Percentiles rank a stretch among this genome's conserved stretches.
These are phyloP conservation scores for Saccharomyces pastorianus DNA, from an alignment of 1,139 yeast genomes.

Conservation along the genomic window DNA sequence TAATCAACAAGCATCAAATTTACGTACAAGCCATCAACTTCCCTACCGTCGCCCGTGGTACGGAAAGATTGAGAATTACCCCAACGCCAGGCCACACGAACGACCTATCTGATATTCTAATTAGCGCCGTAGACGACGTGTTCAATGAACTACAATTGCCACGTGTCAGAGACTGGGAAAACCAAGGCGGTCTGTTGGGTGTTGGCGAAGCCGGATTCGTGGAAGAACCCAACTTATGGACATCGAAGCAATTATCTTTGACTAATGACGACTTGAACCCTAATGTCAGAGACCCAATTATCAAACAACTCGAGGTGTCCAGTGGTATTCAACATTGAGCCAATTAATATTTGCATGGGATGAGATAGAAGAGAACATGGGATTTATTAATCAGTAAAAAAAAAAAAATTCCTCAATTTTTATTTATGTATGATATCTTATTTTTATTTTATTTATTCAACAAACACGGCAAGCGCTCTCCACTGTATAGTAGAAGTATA, in stretches of 20 bases:
- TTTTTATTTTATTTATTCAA: slow-evolving; percentile 1
- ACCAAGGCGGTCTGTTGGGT: slow-evolving; percentile 79
- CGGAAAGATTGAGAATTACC: slow-evolving; percentile 91
- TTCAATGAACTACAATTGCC: slow-evolving; percentile 68
- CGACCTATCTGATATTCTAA: slow-evolving; percentile 65
- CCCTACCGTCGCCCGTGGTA: slow-evolving; percentile 95
- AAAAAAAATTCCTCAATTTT: neutral
- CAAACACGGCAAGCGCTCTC: neutral
- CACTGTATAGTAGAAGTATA: too few species aligned
- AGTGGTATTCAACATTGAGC: slow-evolving; percentile 45
- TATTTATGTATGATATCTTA: neutral
- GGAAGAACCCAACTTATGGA: slow-evolving; percentile 61
- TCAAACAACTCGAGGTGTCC: slow-evolving; percentile 56
- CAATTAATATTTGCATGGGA: neutral
- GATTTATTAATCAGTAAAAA: neutral
- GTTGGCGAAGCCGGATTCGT: slow-evolving; percentile 54
- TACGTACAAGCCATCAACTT: slow-evolving; percentile 97
- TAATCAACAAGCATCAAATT: slow-evolving; percentile 74
- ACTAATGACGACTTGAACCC: slow-evolving; percentile 55
- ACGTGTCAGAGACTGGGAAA: slow-evolving; percentile 72
- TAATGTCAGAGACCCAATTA: slow-evolving; percentile 54
- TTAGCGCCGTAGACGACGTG: slow-evolving; percentile 71
- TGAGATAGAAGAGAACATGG: neutral
- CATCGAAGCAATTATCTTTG: slow-evolving; percentile 63
- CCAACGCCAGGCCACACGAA: slow-evolving; percentile 95